phyloP scores from a whole-genome alignment of 2,329 filamentous ascomycete genomes.

The Cytospora paraplurivora region DNA sequence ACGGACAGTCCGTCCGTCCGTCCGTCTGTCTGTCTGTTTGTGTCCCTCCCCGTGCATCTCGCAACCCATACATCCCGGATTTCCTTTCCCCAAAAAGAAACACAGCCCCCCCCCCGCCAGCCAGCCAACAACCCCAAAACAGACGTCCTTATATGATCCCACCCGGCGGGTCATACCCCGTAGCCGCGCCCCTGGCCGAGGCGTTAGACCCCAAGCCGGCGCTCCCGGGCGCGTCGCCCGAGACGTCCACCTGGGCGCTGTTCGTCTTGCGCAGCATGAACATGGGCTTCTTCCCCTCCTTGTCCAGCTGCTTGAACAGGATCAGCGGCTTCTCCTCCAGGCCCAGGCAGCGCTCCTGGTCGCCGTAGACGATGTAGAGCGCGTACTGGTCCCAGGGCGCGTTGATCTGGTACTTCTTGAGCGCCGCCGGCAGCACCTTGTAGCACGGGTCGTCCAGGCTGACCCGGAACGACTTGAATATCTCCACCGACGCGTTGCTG shows the following conservation, averaged over 20 bases:
- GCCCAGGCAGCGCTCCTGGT: slow-evolving; percentile 90
- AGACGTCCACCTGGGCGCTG: slow-evolving; percentile 50
- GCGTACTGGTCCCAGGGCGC: slow-evolving; percentile 98
- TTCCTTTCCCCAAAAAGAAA: too few species aligned
- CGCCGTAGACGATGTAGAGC: slow-evolving; percentile 97
- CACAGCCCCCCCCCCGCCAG: background rate
- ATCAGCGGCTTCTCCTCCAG: slow-evolving; percentile 93
- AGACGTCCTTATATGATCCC: slow-evolving; percentile 54
- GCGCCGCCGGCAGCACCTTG: slow-evolving; percentile 91
- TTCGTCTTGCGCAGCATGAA: slow-evolving; percentile 87
- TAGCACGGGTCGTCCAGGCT: slow-evolving; percentile 98
- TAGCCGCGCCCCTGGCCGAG: slow-evolving; percentile 45
- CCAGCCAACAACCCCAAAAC: background rate
- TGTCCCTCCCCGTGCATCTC: too few species aligned
- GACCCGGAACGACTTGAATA: slow-evolving; percentile 98
- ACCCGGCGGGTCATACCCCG: slow-evolving; percentile 59
- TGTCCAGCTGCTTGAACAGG: slow-evolving; percentile 94
- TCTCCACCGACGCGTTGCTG: slow-evolving; percentile 73
- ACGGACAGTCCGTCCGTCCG: too few species aligned
- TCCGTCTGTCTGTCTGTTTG: too few species aligned
- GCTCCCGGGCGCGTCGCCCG: slow-evolving; percentile 52
- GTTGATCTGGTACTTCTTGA: slow-evolving; percentile 98
- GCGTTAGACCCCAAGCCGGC: slow-evolving; percentile 51
- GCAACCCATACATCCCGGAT: too few species aligned
- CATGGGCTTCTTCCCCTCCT: slow-evolving; percentile 98